Percentiles rank a stretch among this genome's conserved stretches.
phyloP scores from a whole-genome alignment of 2,329 filamentous ascomycete species.

The Ceratocystis variospora region DNA sequence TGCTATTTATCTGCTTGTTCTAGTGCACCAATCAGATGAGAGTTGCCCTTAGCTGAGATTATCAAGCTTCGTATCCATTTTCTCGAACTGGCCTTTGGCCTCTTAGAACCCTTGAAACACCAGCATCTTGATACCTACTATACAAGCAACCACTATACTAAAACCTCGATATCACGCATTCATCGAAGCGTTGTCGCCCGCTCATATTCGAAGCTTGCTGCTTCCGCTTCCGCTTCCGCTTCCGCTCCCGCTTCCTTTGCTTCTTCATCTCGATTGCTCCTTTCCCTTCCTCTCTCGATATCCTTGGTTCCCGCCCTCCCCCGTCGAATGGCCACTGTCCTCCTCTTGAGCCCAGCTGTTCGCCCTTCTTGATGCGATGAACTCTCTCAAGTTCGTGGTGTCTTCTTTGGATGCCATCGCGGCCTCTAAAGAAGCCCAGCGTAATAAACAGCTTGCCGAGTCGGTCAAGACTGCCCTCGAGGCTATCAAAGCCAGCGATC shows the following conservation, averaged over 20 bases:
- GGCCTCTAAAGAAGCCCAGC: constrained; percentile 77
- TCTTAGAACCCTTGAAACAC: background rate
- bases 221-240: too few species aligned
- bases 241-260: too few species aligned
- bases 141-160: background rate
- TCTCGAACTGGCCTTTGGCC: background rate
- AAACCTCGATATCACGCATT: background rate
- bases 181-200: background rate
- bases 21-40: background rate
- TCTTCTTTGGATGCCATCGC: constrained; percentile 87
- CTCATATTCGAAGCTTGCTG: too few species aligned
- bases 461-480: constrained; percentile 67
- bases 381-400: constrained; percentile 90
- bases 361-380: constrained; percentile 37
- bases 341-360: background rate
- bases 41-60: background rate
- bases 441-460: constrained; percentile 71
- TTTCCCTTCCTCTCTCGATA: background rate
- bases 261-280: background rate
- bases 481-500: constrained; percentile 74
- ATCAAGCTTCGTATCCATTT: constrained; percentile 5
- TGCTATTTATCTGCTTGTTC: background rate
- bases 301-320: background rate
- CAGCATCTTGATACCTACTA: background rate
- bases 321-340: constrained; percentile 6